Evolutionary conservation across 192 early-diverging fungal genomes (phyloP).

Genomic region (Backusella tarrabulga): DNA sequence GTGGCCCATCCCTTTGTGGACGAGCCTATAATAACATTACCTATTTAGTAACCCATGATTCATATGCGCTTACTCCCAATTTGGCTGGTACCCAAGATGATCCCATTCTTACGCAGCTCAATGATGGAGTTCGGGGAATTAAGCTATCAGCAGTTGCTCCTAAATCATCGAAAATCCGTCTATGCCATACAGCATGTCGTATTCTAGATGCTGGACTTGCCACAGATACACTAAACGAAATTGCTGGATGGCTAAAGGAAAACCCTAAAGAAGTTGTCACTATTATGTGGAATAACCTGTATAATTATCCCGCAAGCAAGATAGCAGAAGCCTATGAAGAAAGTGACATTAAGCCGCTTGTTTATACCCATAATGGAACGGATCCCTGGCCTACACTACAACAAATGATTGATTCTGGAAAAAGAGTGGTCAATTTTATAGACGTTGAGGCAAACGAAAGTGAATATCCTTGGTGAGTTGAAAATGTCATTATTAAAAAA

Average conservation of each 20-base stretch:
- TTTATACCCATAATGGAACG: slow-evolving; percentile 38
- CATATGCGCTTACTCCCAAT: slow-evolving; percentile 51
- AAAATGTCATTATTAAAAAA: neutral
- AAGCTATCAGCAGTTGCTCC: slow-evolving; percentile 55
- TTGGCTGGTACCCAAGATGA: slow-evolving; percentile 64
- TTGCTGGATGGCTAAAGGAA: slow-evolving; percentile 55
- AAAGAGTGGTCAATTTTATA: slow-evolving; percentile 63
- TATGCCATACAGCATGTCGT: slow-evolving; percentile 63
- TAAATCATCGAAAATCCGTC: slow-evolving; percentile 34
- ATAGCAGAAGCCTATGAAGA: slow-evolving; percentile 28
- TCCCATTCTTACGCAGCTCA: slow-evolving; percentile 60
- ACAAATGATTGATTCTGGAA: slow-evolving; percentile 60
- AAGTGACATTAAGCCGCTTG: slow-evolving; percentile 17
- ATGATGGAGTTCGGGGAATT: slow-evolving; percentile 70
- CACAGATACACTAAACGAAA: slow-evolving; percentile 44
- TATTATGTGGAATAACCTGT: slow-evolving; percentile 69
- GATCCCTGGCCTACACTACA: slow-evolving; percentile 65
- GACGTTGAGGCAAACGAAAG: slow-evolving; percentile 50
- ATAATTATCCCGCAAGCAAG: slow-evolving; percentile 41
- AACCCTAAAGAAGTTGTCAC: slow-evolving; percentile 76
- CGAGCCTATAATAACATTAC: slow-evolving; percentile 60
- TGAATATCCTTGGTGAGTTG: slow-evolving; percentile 59
- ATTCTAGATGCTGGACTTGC: slow-evolving; percentile 59
- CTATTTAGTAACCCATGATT: slow-evolving; percentile 71
- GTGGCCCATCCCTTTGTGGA: slow-evolving; percentile 59